A percentile compares a stretch with the other conserved stretches of the same genome.
phyloP scores from a whole-genome alignment of 1,139 yeast genomes.

The Debaryomyces psychrophilus region DNA sequence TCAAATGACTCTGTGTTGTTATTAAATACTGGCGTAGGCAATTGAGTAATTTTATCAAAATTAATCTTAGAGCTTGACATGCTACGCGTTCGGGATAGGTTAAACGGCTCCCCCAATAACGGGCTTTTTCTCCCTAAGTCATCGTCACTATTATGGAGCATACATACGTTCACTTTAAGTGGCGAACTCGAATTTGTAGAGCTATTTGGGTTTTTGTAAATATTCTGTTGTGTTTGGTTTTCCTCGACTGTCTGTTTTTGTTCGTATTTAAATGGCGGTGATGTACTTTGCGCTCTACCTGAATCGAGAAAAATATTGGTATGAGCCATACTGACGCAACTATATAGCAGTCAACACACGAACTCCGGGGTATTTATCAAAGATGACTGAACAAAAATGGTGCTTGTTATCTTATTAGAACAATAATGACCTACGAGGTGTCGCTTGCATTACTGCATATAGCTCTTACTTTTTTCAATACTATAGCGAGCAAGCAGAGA shows the following conservation, averaged over 20 bases:
- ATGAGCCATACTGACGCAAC: background rate
- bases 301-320: background rate
- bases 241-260: background rate
- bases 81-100: conserved; percentile 1
- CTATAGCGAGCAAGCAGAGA: background rate
- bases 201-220: conserved; percentile 1
- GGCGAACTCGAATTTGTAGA: background rate
- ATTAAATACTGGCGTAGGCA: conserved; percentile 61
- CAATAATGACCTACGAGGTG: background rate
- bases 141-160: background rate
- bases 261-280: background rate
- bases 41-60: conserved; percentile 58
- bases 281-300: background rate
- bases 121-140: background rate
- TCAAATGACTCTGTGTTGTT: conserved; percentile 32
- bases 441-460: background rate
- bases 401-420: background rate
- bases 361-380: background rate
- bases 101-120: conserved; percentile 2
- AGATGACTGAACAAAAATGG: background rate
- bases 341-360: background rate
- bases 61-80: conserved; percentile 32
- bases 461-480: background rate
- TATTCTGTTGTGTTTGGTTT: background rate
- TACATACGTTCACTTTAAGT: background rate